Base-by-base conservation (phyloP, 2,329 filamentous ascomycete species). In the Arthrobotrys conoides region DNA sequence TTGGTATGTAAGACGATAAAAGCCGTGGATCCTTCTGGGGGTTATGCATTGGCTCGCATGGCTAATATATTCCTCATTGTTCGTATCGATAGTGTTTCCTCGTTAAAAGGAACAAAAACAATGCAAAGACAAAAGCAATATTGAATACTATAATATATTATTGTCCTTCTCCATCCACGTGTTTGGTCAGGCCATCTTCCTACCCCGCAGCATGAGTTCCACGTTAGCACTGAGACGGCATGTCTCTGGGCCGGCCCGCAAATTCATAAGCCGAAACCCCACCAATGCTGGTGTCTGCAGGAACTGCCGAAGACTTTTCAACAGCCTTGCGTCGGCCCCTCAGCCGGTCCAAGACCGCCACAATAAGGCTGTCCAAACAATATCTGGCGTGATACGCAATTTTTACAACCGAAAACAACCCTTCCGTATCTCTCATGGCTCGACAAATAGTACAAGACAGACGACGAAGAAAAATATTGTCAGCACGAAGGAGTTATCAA, bases 341-440 rank as follows among this genome's bases (percentile, higher is more conserved):
- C 67, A 71, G 18, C 63, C 73, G 2, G 61, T 44, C 8, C 33
- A 53, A 24, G 51, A 71, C 53, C 59, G 49, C 53, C 73, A 77
- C 61, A 63, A 48, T 24, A 55, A 57, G 24, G 73, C 73, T 27
- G 73, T 77, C 14, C 27, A 71, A 48, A 68, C 67, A 12, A 77
- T 77, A 22, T 71, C 73, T 12, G 33, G 61, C 14, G 61, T 55
- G 22, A 69, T 77, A n/a, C 73, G 73, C 20, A 53, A 46, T 10
- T 77, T 77, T 41, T 71, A 77, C 53, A 49, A 77, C 53, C 59
- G 64, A 10, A 71, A 71, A 30, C 67, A 77, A 53, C 61, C 57
- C 4, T 89, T 88, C 80, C 85, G 88, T 9, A 87, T 89, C 64
- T 88, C 87, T 80, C 88, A 90, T 84, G 88, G 88, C 66, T 87